Conservation (phyloP, 352 stramenopile species). For the Nothophytophthora sp. region DNA sequence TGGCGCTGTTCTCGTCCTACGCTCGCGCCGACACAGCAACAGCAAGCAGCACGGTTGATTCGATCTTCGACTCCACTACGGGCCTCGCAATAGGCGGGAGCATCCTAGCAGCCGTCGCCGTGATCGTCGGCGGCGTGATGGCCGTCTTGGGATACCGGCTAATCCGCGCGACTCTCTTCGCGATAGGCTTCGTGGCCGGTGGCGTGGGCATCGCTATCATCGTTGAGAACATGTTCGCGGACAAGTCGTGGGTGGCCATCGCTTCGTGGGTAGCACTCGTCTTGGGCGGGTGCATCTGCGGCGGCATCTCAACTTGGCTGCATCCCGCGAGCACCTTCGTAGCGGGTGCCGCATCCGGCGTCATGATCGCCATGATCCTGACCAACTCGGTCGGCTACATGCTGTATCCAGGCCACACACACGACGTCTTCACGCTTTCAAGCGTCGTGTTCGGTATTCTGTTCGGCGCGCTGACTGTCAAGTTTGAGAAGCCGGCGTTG, state of each 20-base stretch:
- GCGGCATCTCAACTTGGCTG: slow-evolving; percentile 32
- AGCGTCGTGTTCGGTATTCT: slow-evolving; percentile 32
- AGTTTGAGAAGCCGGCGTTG: slow-evolving; percentile 31
- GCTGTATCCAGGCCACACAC: slow-evolving; percentile 33
- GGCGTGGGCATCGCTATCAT: slow-evolving; percentile 27
- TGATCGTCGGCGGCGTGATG: slow-evolving; percentile 29
- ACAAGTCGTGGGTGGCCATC: slow-evolving; percentile 22
- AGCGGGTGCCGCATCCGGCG: slow-evolving; percentile 25
- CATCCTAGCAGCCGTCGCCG: slow-evolving; percentile 31
- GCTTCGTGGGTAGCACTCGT: slow-evolving; percentile 40
- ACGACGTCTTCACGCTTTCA: slow-evolving; percentile 25
- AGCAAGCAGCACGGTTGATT: slow-evolving; percentile 10
- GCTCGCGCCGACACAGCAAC: slow-evolving; percentile 7
- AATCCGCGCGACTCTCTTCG: slow-evolving; percentile 34
- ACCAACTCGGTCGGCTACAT: slow-evolving; percentile 33
- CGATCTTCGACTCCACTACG: slow-evolving; percentile 30
- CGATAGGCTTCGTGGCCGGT: slow-evolving; percentile 27
- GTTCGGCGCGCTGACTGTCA: slow-evolving; percentile 25
- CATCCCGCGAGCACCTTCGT: slow-evolving; percentile 36
- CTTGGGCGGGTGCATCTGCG: slow-evolving; percentile 24
- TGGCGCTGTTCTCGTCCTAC: no score
- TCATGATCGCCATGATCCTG: slow-evolving; percentile 28
- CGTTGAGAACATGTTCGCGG: slow-evolving; percentile 28
- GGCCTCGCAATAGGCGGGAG: slow-evolving; percentile 18
- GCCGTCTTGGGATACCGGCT: slow-evolving; percentile 32